Evolutionary conservation across 2,329 filamentous ascomycete species (phyloP), one percentile per base, ranked within the genome.

Genomic region (Trichoderma sp.): DNA sequence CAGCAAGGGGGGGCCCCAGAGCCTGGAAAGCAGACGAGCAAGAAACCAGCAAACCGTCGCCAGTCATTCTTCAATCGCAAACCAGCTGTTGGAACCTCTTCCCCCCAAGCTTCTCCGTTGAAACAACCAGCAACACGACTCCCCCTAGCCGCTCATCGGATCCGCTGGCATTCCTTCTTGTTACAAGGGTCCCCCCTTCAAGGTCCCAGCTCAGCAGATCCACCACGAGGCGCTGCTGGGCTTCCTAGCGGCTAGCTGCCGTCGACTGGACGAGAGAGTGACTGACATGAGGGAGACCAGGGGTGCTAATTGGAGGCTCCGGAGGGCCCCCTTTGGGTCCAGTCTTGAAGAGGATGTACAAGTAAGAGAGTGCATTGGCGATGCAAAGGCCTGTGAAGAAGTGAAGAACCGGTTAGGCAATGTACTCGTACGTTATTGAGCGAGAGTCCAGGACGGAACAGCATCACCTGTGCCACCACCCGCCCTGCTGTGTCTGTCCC

Each of bases 241-340:
- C 9, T 54, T 30, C 24, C 30, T 62, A 62, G 59, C 59, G 57
- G 59, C 59, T 62, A 54, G 59, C 55, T 47, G 55, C 55, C 26
- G 57, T 39, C 59, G 59, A 63, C 59, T 63, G 59, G 59, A 19
- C n/a, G 59, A 63, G 50, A 63, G 41, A 54, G 34, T 55, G 59
- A 54, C 59, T 19, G 52, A 44, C 58, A 44, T 58, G 55, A 58
- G 39, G 28, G 34, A 17, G 58, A 24, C n/a, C 58, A 61, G 58
- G 58, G 58, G 48, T 28, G 48, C 39, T 28, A 44, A 34, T 34
- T 34, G 45, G 47, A 12, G 28, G 47, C 58, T 17, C 57, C 47
- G 6, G 55, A 24, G 21, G 21, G 24, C n/a, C 3, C 56, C 57
- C n/a, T 47, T 21, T 44, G 21, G 39, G 26, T 19, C 26, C n/a